Evolutionary conservation across 768 basidiomycete genomes (phyloP).

Genomic region (Suillus subaureus): DNA sequence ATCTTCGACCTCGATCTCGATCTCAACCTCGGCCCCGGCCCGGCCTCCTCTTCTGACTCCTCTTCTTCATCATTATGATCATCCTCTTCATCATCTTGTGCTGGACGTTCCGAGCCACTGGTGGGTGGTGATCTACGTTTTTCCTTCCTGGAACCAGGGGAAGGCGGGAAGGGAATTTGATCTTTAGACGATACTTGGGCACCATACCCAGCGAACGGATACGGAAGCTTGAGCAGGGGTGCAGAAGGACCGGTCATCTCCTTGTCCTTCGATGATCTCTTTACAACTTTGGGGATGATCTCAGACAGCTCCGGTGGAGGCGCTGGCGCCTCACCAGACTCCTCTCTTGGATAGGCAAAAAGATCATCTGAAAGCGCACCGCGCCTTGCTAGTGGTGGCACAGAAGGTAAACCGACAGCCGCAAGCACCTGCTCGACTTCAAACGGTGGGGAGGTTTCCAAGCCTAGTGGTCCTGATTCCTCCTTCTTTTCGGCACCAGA

Average conservation of each 20-base stretch:
- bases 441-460: conserved; percentile 37
- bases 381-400: conserved; percentile 56
- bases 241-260: conserved; percentile 39
- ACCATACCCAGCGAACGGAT: conserved; percentile 68
- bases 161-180: conserved; percentile 78
- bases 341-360: conserved; percentile 55
- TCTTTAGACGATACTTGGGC: conserved; percentile 64
- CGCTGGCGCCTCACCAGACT: conserved; percentile 23
- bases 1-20: conserved; percentile 36
- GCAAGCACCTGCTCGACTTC: conserved; percentile 61
- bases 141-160: conserved; percentile 47
- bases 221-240: conserved; percentile 58
- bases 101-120: conserved; percentile 31
- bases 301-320: conserved; percentile 35
- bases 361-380: conserved; percentile 64
- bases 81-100: conserved; percentile 29
- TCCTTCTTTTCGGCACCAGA: conserved; percentile 35
- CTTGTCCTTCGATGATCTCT: conserved; percentile 50
- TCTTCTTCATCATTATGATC: conserved; percentile 30
- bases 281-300: conserved; percentile 50
- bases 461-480: conserved; percentile 28
- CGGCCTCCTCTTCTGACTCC: conserved; percentile 21
- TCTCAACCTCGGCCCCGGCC: conserved; percentile 42
- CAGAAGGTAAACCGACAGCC: conserved; percentile 52
- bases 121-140: conserved; percentile 33